Percentiles rank a stretch among this genome's conserved stretches.
phyloP scores from a whole-genome alignment of 1,284 basidiomycete genomes.

The Taiwanofungus camphoratus region DNA sequence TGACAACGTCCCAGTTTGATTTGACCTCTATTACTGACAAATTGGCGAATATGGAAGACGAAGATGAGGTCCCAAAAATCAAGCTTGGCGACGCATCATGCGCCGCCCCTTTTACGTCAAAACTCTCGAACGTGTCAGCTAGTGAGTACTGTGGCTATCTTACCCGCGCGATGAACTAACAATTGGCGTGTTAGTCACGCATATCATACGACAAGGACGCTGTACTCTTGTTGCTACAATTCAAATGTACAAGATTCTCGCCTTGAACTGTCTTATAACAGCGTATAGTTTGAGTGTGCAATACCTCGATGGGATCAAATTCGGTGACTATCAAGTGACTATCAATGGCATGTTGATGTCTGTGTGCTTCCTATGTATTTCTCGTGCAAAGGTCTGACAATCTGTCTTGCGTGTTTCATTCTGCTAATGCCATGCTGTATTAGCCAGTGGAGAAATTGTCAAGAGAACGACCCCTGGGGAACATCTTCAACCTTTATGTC shows the following conservation, averaged over 20 bases:
- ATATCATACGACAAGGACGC: conserved; percentile 94
- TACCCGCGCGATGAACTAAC: too few species aligned
- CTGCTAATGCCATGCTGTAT: conserved; percentile 4
- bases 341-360: conserved; percentile 95
- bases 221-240: conserved; percentile 96
- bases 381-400: conserved; percentile 79
- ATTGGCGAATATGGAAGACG: conserved; percentile 87
- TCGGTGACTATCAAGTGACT: conserved; percentile 93
- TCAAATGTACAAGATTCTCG: conserved; percentile 99
- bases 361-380: conserved; percentile 95
- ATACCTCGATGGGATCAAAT: conserved; percentile 96
- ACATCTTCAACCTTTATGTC: conserved; percentile 95
- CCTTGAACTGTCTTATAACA: conserved; percentile 92
- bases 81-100: conserved; percentile 96
- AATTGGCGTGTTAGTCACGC: conserved; percentile 84
- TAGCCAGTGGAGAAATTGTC: conserved; percentile 91
- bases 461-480: conserved; percentile 84
- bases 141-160: too few species aligned
- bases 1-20: conserved; percentile 65
- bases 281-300: conserved; percentile 94
- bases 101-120: conserved; percentile 95
- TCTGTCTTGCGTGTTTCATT: not conserved
- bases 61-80: conserved; percentile 91
- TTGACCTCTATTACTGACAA: conserved; percentile 83
- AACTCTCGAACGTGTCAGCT: conserved; percentile 88